A percentile compares a stretch with the other conserved stretches of the same genome.
These are phyloP conservation scores for Populus alba DNA, from an alignment of 345 rosid genomes.

Conservation along the genomic window DNA sequence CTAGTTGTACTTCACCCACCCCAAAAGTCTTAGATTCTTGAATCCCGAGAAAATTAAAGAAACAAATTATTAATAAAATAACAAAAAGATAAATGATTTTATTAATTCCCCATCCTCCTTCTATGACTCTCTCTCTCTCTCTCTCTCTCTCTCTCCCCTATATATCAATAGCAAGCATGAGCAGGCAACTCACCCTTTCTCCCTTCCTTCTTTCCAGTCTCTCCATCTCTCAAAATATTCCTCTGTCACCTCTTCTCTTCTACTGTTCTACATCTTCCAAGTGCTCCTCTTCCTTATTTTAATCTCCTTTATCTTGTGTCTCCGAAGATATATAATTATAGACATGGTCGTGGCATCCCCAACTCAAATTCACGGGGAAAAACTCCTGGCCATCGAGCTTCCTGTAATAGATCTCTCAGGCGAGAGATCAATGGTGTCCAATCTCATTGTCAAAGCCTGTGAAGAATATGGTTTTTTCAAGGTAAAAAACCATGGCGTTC, in stretches of 20 bases:
- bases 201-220: not conserved
- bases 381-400: conserved; percentile 3
- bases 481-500: conserved; percentile 36
- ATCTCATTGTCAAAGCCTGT: conserved; percentile 27
- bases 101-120: not conserved
- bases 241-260: not conserved
- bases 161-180: not conserved
- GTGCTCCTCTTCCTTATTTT: not conserved
- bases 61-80: not conserved
- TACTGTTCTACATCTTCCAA: not conserved
- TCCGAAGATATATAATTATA: not conserved
- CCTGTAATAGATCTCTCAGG: conserved; percentile 29
- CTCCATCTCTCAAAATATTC: not conserved
- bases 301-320: not conserved
- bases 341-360: conserved; percentile 28
- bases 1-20: conserved; percentile 12
- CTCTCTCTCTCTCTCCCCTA: not conserved
- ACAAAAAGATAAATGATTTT: not conserved
- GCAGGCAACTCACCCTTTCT: not conserved
- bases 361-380: conserved; percentile 4
- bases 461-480: conserved; percentile 36
- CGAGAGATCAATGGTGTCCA: conserved; percentile 5
- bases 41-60: not conserved
- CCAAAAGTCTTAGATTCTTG: not conserved
- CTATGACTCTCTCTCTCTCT: not conserved